These are phyloP conservation scores for Amanita pallidorosea DNA, from an alignment of 768 basidiomycete species.

Conservation along the genomic window DNA sequence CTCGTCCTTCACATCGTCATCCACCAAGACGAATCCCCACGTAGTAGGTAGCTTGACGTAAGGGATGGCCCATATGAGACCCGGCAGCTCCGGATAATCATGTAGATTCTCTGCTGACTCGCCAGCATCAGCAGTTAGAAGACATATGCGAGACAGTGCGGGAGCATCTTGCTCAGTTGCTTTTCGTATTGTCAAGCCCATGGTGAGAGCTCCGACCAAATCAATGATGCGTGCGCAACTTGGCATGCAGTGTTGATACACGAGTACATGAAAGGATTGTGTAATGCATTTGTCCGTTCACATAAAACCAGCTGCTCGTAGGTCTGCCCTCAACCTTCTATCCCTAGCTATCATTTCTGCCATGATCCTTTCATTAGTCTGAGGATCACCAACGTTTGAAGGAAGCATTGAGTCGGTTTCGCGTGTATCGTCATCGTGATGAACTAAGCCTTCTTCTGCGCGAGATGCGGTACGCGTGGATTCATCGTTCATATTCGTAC, in stretches of 20 bases:
- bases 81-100: slow-evolving; percentile 52
- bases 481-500: slow-evolving; percentile 15
- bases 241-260: too few relatives aligned
- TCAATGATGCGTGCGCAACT: too few relatives aligned
- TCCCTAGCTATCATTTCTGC: slow-evolving; percentile 42
- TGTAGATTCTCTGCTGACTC: slow-evolving; percentile 52
- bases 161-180: slow-evolving; percentile 42
- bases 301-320: slow-evolving; percentile 51
- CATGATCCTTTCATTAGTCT: slow-evolving; percentile 29
- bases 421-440: slow-evolving; percentile 11
- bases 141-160: slow-evolving; percentile 60
- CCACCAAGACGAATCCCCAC: slow-evolving; percentile 62
- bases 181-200: slow-evolving; percentile 42
- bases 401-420: slow-evolving; percentile 30
- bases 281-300: neutral
- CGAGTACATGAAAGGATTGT: neutral
- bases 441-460: slow-evolving; percentile 19
- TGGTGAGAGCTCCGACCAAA: slow-evolving; percentile 7
- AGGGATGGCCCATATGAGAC: slow-evolving; percentile 65
- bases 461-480: slow-evolving; percentile 14
- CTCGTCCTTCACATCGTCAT: slow-evolving; percentile 23
- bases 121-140: slow-evolving; percentile 66
- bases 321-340: slow-evolving; percentile 42
- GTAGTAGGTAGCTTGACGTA: slow-evolving; percentile 60
- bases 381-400: slow-evolving; percentile 19